Percentiles rank a stretch among this genome's conserved stretches.
Evolutionary conservation across 2,329 filamentous ascomycete genomes (phyloP).

Genomic region (Trichothecium sympodiale): DNA sequence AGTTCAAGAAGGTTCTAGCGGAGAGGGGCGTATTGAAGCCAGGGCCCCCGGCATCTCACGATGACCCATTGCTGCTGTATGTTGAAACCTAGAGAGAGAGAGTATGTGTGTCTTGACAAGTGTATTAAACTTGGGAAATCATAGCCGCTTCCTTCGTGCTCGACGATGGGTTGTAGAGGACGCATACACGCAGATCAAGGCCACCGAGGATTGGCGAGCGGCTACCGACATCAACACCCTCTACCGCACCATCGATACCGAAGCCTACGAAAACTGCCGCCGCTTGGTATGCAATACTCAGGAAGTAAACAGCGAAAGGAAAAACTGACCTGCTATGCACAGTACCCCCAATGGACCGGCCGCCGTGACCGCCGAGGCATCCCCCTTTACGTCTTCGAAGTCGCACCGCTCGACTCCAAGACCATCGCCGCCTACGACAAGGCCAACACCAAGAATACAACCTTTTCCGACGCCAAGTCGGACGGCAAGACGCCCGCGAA

Average conservation of each 20-base stretch:
- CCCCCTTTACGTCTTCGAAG: constrained; percentile 84
- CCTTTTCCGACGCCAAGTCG: constrained; percentile 49
- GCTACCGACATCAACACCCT: constrained; percentile 68
- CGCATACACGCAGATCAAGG: constrained; percentile 73
- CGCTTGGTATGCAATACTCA: constrained; percentile 62
- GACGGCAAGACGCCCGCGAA: constrained; percentile 60
- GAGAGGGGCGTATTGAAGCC: constrained; percentile 54
- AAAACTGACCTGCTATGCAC: constrained; percentile 10
- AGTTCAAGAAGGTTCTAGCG: constrained; percentile 60
- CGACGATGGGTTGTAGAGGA: constrained; percentile 69
- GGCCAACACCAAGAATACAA: constrained; percentile 31
- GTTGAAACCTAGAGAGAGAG: too few relatives aligned
- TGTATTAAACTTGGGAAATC: too few relatives aligned
- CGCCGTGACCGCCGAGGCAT: constrained; percentile 84
- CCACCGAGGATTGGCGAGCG: constrained; percentile 78
- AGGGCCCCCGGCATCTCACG: constrained; percentile 49
- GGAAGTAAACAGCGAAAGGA: not conserved
- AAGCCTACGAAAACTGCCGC: constrained; percentile 72
- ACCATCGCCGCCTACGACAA: constrained; percentile 66
- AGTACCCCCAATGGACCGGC: constrained; percentile 95
- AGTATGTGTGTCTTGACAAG: too few relatives aligned
- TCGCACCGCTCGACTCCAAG: constrained; percentile 72
- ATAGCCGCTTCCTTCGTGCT: constrained; percentile 74
- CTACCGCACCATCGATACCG: constrained; percentile 77
- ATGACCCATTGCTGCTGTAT: constrained; percentile 63